Evolutionary conservation across 306 rosid species (phyloP), one percentile per base, ranked within the genome.

Genomic region (Vachellia pachyceras): DNA sequence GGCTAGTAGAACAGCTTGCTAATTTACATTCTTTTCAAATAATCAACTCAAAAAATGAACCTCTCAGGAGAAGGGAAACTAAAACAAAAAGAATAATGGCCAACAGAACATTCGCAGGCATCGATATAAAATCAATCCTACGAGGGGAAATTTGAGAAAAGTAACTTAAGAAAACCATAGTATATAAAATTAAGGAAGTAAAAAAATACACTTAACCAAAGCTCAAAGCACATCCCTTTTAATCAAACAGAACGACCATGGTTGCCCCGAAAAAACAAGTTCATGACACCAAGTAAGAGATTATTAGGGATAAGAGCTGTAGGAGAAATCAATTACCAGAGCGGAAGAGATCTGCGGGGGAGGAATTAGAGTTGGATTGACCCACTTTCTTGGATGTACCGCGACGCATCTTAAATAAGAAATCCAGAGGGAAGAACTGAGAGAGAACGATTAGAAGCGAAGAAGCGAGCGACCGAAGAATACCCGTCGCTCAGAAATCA

Each of bases 261-360:
- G 20, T 33, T 10, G 25, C 25, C 37, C 40, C 29, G 40, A n/a
- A 6, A 5, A 61, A 25, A 61, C 8, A 60, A 76, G 52, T 12
- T 25, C 29, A 29, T 25, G 7, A 60, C 67, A 11, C 39, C 35
- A 4, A 60, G 29, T 1, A 49, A 58, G n/a, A 20, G 20, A 84
- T 10, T 33, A 12, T 22, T 10, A 0, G n/a, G 18, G 14, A 20
- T 18, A 49, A 14, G 37, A 0, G 12, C 2, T 18, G 36, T 15
- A n/a, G 10, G 39, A 50, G 15, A 69, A 42, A 69, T 69, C 20
- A 44, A 69, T 42, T 13, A 93, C 98, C 98, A 61, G 94, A 90
- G 67, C 97, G 97, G 85, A 88, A 91, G 85, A 91, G 91, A 91
- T 93, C 97, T 60, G 86, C 84, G 22, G 97, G 85, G 20, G 94